Conservation (phyloP, 495 filamentous ascomycete genomes). For the Penicillium nucicola region DNA sequence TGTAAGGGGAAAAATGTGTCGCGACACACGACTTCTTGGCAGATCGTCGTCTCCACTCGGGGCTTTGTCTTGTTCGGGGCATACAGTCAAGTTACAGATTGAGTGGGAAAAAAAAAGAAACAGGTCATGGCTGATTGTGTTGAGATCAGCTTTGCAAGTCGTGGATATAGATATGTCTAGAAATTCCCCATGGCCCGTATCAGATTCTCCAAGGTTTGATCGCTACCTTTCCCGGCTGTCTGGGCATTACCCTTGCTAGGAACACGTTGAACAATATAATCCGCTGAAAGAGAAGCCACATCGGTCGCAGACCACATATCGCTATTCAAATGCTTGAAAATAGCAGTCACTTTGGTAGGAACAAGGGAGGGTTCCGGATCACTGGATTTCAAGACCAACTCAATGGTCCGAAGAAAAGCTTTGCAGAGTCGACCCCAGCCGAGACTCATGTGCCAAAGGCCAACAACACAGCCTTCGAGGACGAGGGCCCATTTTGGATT, state of each 20-base stretch:
- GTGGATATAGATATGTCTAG: background rate
- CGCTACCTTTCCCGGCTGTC: background rate
- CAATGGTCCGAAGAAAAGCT: slow-evolving; percentile 26
- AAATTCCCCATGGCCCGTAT: slow-evolving; percentile 3
- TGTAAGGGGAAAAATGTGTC: background rate
- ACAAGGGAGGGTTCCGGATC: slow-evolving; percentile 11
- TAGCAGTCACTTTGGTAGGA: slow-evolving; percentile 14
- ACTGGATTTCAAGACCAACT: slow-evolving; percentile 15
- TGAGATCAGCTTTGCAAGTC: too few relatives aligned
- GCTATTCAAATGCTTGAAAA: slow-evolving; percentile 15
- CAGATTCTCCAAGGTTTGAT: background rate
- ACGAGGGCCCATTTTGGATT: slow-evolving; percentile 23
- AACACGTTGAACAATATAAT: slow-evolving; percentile 22
- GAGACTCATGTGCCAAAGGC: slow-evolving; percentile 28
- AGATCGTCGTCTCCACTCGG: too few relatives aligned
- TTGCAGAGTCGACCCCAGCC: slow-evolving; percentile 27
- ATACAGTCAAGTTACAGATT: too few relatives aligned
- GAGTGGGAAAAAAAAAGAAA: too few relatives aligned
- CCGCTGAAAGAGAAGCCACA: slow-evolving; percentile 17
- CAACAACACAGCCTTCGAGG: slow-evolving; percentile 24
- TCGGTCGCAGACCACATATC: slow-evolving; percentile 20
- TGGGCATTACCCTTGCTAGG: background rate
- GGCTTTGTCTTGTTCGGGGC: too few relatives aligned
- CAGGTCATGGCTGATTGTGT: too few relatives aligned
- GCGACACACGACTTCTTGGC: too few relatives aligned